phyloP scores from a whole-genome alignment of 306 rosid genomes.

The Luffa aegyptiaca region DNA sequence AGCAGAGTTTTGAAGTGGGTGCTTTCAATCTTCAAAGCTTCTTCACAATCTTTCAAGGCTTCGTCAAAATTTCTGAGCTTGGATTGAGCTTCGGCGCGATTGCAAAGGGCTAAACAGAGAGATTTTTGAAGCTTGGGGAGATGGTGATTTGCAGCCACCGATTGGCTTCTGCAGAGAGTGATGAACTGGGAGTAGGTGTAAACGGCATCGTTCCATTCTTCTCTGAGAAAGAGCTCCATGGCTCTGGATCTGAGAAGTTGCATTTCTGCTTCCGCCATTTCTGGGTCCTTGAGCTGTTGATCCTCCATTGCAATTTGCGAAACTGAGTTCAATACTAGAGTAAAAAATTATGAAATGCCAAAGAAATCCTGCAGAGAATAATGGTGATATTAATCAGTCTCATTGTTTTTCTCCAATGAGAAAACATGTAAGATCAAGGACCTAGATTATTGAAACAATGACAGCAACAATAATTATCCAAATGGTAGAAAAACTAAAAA shows the following conservation, averaged over 20 bases:
- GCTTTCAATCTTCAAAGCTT: constrained; percentile 42
- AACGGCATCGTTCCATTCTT: constrained; percentile 65
- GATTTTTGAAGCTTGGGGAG: constrained; percentile 43
- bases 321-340: not conserved
- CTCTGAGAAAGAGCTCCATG: constrained; percentile 67
- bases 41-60: constrained; percentile 62
- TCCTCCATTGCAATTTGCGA: not conserved
- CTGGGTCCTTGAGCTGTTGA: not conserved
- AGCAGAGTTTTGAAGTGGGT: constrained; percentile 72
- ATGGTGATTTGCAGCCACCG: constrained; percentile 10
- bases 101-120: constrained; percentile 65
- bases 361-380: not conserved
- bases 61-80: constrained; percentile 32
- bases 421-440: not conserved
- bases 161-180: constrained; percentile 35
- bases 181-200: constrained; percentile 50
- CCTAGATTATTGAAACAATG: not conserved
- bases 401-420: not conserved
- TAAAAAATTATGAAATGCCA: not conserved
- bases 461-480: not conserved
- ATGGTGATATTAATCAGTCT: not conserved
- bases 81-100: constrained; percentile 66
- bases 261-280: constrained; percentile 40
- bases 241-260: constrained; percentile 79
- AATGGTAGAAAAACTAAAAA: not conserved